phyloP scores from a whole-genome alignment of 345 rosid genomes.

The Raphanus sativus region DNA sequence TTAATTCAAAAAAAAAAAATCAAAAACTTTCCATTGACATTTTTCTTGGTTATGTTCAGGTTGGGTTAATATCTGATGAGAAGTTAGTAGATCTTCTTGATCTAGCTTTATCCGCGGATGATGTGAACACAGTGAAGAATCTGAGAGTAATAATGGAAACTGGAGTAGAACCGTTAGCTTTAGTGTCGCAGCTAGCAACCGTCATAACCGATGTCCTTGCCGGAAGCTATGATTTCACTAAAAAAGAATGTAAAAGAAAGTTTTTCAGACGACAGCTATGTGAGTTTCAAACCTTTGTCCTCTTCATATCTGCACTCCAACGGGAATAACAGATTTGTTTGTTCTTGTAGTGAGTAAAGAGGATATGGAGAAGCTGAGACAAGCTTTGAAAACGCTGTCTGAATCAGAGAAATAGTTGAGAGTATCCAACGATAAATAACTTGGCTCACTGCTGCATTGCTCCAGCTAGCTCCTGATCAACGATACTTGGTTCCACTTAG shows the following conservation, averaged over 20 bases:
- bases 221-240: conserved; percentile 81
- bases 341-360: conserved; percentile 70
- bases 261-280: conserved; percentile 82
- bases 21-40: too few species aligned
- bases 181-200: conserved; percentile 99
- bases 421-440: conserved; percentile 84
- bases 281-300: conserved; percentile 43
- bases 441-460: conserved; percentile 96
- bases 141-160: conserved; percentile 90
- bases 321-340: background rate
- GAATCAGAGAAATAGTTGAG: conserved; percentile 96
- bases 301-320: too few species aligned
- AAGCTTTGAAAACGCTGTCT: conserved; percentile 84
- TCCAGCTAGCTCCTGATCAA: conserved; percentile 98
- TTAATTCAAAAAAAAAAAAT: too few species aligned
- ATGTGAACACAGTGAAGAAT: conserved; percentile 93
- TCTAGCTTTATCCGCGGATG: conserved; percentile 96
- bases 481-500: conserved; percentile 49
- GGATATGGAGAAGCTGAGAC: conserved; percentile 93
- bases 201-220: conserved; percentile 93
- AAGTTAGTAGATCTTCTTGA: conserved; percentile 97
- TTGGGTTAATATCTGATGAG: conserved; percentile 94
- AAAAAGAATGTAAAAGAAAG: conserved; percentile 67
- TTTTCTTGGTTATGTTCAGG: conserved; percentile 43
- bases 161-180: conserved; percentile 87